These are phyloP conservation scores for Trametes cingulata DNA, from an alignment of 768 basidiomycete species.

Conservation along the genomic window DNA sequence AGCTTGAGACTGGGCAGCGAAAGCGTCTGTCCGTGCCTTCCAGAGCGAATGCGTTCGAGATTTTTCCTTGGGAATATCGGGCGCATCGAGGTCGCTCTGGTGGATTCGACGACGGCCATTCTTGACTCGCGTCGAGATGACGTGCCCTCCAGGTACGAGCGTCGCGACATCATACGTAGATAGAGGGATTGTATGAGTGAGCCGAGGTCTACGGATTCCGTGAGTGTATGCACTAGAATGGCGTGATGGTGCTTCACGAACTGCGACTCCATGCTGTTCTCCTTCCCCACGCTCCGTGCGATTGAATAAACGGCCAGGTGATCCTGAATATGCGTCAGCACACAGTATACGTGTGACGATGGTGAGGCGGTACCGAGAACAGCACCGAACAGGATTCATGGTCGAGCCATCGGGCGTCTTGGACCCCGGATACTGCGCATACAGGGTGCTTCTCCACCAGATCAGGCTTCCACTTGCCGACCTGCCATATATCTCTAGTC, in stretches of 20 bases:
- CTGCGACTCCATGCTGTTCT: neutral
- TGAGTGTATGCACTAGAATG: neutral
- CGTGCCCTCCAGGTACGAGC: slow-evolving; percentile 14
- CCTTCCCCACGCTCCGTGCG: slow-evolving; percentile 8
- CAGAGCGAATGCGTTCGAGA: slow-evolving; percentile 21
- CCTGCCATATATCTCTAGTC: neutral
- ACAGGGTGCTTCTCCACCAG: neutral
- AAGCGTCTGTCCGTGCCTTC: slow-evolving; percentile 25
- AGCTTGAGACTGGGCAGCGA: neutral
- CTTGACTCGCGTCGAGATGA: slow-evolving; percentile 27
- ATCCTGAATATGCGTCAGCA: slow-evolving; percentile 19
- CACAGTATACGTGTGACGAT: neutral
- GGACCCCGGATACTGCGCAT: neutral
- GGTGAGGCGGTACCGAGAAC: slow-evolving; percentile 20
- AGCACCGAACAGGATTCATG: slow-evolving; percentile 20
- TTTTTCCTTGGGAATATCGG: neutral
- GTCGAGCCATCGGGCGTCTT: slow-evolving; percentile 20
- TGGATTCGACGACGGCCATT: slow-evolving; percentile 23
- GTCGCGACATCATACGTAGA: slow-evolving; percentile 8
- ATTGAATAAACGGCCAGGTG: slow-evolving; percentile 18
- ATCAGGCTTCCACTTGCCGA: neutral
- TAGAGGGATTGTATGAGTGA: slow-evolving; percentile 11
- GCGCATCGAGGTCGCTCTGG: neutral
- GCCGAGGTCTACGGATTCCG: slow-evolving; percentile 9
- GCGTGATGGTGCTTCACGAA: neutral